phyloP scores from a whole-genome alignment of 768 basidiomycete genomes.

The Mycena venus region DNA sequence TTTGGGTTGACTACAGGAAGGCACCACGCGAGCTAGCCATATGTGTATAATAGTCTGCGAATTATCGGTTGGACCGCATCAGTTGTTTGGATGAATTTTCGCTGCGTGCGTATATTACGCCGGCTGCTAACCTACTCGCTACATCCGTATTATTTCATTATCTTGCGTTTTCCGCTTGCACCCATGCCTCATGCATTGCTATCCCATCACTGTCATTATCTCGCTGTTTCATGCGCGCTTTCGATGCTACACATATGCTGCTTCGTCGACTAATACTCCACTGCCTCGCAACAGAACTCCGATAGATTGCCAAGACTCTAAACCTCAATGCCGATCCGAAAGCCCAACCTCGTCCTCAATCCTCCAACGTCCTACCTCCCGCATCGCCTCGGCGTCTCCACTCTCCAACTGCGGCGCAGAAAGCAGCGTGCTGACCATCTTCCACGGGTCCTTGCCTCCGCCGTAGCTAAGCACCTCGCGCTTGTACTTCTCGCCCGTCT shows the following conservation, averaged over 20 bases:
- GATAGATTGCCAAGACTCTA: background rate
- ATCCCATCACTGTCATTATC: background rate
- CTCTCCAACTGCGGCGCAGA: conserved; percentile 70
- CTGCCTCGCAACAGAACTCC: background rate
- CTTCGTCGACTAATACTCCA: background rate
- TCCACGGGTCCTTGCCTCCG: conserved; percentile 95
- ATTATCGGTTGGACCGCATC: too few species aligned
- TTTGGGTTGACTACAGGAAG: too few species aligned
- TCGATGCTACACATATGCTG: background rate
- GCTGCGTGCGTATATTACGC: too few species aligned
- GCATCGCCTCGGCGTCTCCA: conserved; percentile 90
- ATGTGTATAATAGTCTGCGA: too few species aligned
- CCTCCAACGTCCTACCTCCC: conserved; percentile 90
- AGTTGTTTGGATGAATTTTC: too few species aligned
- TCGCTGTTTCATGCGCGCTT: background rate
- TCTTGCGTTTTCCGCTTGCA: background rate
- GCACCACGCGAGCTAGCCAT: too few species aligned
- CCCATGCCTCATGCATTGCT: background rate
- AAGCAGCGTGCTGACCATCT: conserved; percentile 85
- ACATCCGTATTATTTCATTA: too few species aligned
- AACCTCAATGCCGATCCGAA: conserved; percentile 67
- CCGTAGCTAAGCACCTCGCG: conserved; percentile 82
- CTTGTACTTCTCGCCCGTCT: conserved; percentile 87
- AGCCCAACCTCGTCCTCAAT: conserved; percentile 80
- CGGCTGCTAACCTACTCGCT: too few species aligned